Evolutionary conservation across 129 eudicot genomes (phyloP), one percentile per base, ranked within the genome.

Genomic region (Flaveria sonorensis): DNA sequence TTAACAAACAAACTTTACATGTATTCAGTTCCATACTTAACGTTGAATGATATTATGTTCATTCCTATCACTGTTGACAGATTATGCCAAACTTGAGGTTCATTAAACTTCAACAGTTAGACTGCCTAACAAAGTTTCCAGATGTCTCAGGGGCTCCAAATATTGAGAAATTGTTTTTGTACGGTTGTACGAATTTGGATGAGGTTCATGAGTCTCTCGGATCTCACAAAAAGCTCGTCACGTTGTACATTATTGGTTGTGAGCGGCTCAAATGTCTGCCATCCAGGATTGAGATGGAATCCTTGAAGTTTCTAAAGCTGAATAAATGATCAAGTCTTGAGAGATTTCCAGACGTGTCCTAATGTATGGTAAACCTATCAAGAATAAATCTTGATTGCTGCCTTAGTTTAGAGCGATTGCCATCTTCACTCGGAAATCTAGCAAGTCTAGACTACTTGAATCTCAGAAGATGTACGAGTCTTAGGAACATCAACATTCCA

Each of bases 151-250:
- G 10, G 69, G 69, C 70, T 32, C 70, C 70, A 32, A 64, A 64
- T 46, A 64, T 64, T 32, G 70, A 64, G 23, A 32, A 15, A 20
- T 30, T 64, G 70, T 0, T 7, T 30, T 1, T 64, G 24, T 1
- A 0, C 7, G 3, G 1, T 4, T 64, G 70, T 64, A 14, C 1
- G 20, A 64, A 64, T 6, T 64, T 64, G 70, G 70, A 30, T 1
- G 21, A 32, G 46, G 21, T 64, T 64, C 69, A 63, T 63, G 69
- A 64, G 70, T 64, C 70, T 30, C 21, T 64, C 16, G 70, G 70
- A 30, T 64, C 12, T 32, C 70, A 13, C 45, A 32, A 64, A 64
- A 64, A 39, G 47, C 20, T 64, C 6, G 11, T 32, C 10, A 5
- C 7, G 5, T 30, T 64, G 13, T 0, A 6, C 12, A 32, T 64